phyloP scores from a whole-genome alignment of 2,329 filamentous ascomycete genomes.

The Lasiodiplodia sp. region DNA sequence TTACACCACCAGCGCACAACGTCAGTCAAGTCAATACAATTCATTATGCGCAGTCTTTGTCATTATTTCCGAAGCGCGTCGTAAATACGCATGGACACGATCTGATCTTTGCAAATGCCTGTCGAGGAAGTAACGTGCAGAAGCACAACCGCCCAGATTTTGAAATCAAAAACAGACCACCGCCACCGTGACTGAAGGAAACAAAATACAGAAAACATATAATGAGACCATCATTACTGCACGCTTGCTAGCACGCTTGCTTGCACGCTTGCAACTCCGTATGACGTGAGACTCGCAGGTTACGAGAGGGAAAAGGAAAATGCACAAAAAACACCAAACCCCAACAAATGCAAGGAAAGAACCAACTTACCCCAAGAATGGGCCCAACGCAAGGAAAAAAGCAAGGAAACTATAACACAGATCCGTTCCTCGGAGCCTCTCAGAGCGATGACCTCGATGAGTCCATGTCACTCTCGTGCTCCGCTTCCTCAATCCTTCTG shows the following conservation, averaged over 20 bases:
- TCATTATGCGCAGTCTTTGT: background rate
- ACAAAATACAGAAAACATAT: background rate
- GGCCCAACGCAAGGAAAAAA: background rate
- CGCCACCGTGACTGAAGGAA: background rate
- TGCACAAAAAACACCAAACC: background rate
- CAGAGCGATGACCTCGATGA: slow-evolving; percentile 7
- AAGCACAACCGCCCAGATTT: background rate
- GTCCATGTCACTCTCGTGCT: background rate
- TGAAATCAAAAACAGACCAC: background rate
- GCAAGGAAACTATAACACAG: slow-evolving; percentile 13
- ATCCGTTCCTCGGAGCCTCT: background rate
- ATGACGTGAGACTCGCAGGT: background rate
- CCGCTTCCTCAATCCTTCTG: slow-evolving; percentile 8
- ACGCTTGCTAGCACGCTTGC: slow-evolving; percentile 1
- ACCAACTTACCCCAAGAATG: background rate
- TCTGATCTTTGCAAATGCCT: background rate
- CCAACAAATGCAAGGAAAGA: slow-evolving; percentile 3
- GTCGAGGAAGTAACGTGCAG: background rate
- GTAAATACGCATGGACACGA: background rate
- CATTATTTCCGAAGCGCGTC: background rate
- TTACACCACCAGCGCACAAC: background rate
- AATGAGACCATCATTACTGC: slow-evolving; percentile 8
- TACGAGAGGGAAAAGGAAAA: background rate
- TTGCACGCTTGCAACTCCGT: too few species aligned
- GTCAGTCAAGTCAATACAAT: background rate